A percentile compares a stretch with the other conserved stretches of the same genome.
Conservation (phyloP, 108 stramenopile genomes). For the Seminavis robusta region DNA sequence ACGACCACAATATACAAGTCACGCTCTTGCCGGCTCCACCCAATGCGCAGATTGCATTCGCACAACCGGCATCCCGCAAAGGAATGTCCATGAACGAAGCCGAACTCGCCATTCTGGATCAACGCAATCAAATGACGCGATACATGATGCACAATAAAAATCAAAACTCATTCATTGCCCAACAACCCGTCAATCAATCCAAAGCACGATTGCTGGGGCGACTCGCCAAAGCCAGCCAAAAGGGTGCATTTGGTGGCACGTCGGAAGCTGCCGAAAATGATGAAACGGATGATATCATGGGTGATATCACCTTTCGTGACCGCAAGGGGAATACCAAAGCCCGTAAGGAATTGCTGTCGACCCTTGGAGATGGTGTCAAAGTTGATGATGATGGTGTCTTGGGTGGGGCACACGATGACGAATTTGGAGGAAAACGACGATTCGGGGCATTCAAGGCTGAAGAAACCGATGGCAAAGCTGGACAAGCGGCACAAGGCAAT, state of each 20-base stretch:
- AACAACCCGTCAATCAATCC: slow-evolving; percentile 23
- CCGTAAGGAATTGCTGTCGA: slow-evolving; percentile 60
- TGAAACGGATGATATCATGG: slow-evolving; percentile 84
- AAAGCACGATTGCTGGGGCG: slow-evolving; percentile 57
- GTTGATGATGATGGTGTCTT: slow-evolving; percentile 82
- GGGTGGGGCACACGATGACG: slow-evolving; percentile 76
- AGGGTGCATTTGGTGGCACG: not conserved
- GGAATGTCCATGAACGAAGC: slow-evolving; percentile 72
- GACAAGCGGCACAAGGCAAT: slow-evolving; percentile 19
- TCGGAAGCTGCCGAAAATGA: slow-evolving; percentile 34
- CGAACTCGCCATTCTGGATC: slow-evolving; percentile 71
- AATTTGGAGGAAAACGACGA: slow-evolving; percentile 69
- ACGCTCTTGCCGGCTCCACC: slow-evolving; percentile 40
- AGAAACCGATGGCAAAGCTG: slow-evolving; percentile 1
- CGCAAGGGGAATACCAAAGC: slow-evolving; percentile 50
- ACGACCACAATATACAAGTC: slow-evolving; percentile 33
- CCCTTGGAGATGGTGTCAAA: slow-evolving; percentile 61
- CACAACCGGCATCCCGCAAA: slow-evolving; percentile 65
- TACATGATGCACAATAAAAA: slow-evolving; percentile 73
- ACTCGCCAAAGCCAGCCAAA: slow-evolving; percentile 12
- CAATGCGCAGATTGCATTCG: slow-evolving; percentile 62
- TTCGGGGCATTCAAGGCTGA: slow-evolving; percentile 46
- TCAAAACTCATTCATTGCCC: slow-evolving; percentile 12
- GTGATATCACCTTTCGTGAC: slow-evolving; percentile 58
- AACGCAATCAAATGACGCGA: slow-evolving; percentile 52